phyloP scores from a whole-genome alignment of 2,329 filamentous ascomycete genomes.

The Aspergillus texensis region DNA sequence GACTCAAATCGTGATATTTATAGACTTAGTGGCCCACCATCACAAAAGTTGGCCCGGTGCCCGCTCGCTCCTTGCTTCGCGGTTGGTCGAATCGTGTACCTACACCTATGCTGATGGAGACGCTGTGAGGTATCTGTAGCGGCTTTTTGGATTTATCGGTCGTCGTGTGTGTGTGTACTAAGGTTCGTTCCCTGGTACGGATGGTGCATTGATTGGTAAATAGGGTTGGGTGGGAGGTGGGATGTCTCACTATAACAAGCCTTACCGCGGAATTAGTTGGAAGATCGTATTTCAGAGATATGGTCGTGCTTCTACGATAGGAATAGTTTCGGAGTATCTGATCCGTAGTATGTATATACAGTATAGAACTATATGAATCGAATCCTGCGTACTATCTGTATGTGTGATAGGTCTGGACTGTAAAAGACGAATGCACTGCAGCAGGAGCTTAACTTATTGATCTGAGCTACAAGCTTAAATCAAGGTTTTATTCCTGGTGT shows the following conservation, averaged over 20 bases:
- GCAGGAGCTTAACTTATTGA: neutral
- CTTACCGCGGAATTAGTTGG: neutral
- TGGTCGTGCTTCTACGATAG: neutral
- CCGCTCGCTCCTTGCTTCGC: neutral
- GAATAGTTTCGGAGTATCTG: neutral
- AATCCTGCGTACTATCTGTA: neutral
- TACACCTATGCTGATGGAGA: neutral
- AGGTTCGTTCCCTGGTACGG: neutral
- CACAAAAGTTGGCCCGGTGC: neutral
- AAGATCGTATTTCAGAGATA: neutral
- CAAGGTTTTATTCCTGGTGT: neutral
- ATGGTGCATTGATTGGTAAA: neutral
- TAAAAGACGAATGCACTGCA: neutral
- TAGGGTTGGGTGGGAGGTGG: neutral
- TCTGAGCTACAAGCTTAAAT: neutral
- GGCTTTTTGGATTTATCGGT: neutral
- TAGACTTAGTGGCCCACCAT: neutral
- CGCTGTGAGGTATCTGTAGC: neutral
- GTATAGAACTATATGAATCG: neutral
- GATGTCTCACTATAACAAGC: neutral
- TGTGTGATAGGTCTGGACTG: neutral
- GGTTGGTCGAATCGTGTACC: neutral
- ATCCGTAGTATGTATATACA: neutral
- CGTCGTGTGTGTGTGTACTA: neutral
- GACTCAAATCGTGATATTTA: slow-evolving; percentile 4